phyloP scores from a whole-genome alignment of 2,329 filamentous ascomycete genomes.

The Neofusicoccum sp. region DNA sequence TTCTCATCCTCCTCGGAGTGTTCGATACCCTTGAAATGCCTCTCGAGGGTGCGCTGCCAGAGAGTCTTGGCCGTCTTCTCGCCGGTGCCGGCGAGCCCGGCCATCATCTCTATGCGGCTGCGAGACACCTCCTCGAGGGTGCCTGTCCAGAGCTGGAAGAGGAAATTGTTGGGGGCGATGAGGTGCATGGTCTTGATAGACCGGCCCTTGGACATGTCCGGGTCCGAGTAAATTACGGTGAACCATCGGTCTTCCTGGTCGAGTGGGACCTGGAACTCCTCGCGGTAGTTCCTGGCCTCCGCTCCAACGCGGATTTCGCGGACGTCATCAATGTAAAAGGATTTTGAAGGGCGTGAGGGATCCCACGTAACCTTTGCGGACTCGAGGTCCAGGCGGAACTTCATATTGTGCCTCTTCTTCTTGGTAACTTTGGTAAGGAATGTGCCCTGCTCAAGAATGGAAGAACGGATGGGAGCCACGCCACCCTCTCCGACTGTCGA shows the following conservation, averaged over 20 bases:
- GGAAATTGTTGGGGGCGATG: constrained; percentile 70
- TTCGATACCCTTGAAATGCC: constrained; percentile 55
- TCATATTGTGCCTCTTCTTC: constrained; percentile 75
- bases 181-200: constrained; percentile 79
- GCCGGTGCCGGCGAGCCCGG: constrained; percentile 71
- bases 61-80: constrained; percentile 80
- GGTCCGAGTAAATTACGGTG: constrained; percentile 81
- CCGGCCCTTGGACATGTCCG: constrained; percentile 71
- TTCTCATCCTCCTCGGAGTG: constrained; percentile 61
- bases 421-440: constrained; percentile 79
- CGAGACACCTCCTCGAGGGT: constrained; percentile 81
- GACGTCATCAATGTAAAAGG: constrained; percentile 92
- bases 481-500: constrained; percentile 39
- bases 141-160: constrained; percentile 75
- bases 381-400: constrained; percentile 76
- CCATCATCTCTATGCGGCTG: constrained; percentile 86
- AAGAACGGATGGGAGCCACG: constrained; percentile 72
- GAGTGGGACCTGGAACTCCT: constrained; percentile 72
- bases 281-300: constrained; percentile 84
- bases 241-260: constrained; percentile 74
- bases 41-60: constrained; percentile 82
- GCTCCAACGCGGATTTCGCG: constrained; percentile 80
- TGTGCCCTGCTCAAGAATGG: constrained; percentile 74
- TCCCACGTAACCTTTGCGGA: constrained; percentile 89
- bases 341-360: constrained; percentile 71